A percentile compares a stretch with the other conserved stretches of the same genome.
Evolutionary conservation across 1,284 basidiomycete genomes (phyloP).

Genomic region (Leccinum solheimii): DNA sequence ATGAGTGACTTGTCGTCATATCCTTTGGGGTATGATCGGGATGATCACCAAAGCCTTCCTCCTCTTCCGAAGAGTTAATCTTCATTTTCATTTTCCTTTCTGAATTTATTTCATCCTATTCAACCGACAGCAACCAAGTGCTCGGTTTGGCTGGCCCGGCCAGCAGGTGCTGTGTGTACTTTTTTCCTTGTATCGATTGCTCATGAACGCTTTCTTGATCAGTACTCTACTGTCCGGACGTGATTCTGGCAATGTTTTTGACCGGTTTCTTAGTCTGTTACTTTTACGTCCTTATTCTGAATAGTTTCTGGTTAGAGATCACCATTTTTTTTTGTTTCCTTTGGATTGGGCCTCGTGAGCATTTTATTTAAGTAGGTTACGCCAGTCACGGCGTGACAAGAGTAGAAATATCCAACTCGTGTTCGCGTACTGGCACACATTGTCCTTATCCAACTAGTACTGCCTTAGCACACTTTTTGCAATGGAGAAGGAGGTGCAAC

Average conservation of each 20-base stretch:
- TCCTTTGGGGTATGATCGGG: conserved; percentile 68
- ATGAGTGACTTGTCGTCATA: conserved; percentile 79
- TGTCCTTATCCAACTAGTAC: conserved; percentile 16
- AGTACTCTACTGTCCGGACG: conserved; percentile 9
- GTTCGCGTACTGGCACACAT: conserved; percentile 24
- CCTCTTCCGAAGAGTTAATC: conserved; percentile 31
- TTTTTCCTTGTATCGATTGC: conserved; percentile 28
- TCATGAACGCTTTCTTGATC: conserved; percentile 13
- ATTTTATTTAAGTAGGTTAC: conserved; percentile 16
- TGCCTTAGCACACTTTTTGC: not conserved
- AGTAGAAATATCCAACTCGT: conserved; percentile 20
- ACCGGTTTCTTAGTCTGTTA: conserved; percentile 12
- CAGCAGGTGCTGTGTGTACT: conserved; percentile 29
- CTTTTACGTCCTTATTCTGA: not conserved
- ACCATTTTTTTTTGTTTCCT: conserved; percentile 4
- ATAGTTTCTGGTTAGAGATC: conserved; percentile 4
- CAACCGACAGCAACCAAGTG: conserved; percentile 9
- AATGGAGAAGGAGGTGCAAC: conserved; percentile 47
- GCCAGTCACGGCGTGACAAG: conserved; percentile 28
- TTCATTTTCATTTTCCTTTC: conserved; percentile 3
- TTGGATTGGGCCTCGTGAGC: conserved; percentile 15
- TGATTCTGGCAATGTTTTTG: conserved; percentile 4
- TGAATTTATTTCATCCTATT: conserved; percentile 9
- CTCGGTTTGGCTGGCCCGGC: conserved; percentile 31
- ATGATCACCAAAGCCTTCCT: conserved; percentile 39